These are phyloP conservation scores for Neopestalotiopsis sp. DNA, from an alignment of 2,329 filamentous ascomycete genomes.

Conservation along the genomic window DNA sequence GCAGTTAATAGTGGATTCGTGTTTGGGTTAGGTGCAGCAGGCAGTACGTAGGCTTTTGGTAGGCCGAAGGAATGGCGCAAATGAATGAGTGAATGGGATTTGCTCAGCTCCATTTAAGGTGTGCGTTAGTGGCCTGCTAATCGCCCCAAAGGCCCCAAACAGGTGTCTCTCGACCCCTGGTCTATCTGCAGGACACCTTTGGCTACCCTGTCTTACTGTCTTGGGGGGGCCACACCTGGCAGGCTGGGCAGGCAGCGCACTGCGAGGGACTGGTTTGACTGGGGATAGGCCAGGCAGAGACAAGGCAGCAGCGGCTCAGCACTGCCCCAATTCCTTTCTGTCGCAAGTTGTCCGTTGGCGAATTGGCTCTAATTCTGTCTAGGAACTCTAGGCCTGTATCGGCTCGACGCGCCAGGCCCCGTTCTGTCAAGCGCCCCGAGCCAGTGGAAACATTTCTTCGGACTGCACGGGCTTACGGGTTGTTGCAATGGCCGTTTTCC, in stretches of 20 bases:
- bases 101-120: conserved; percentile 1
- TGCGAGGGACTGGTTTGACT: too few relatives aligned
- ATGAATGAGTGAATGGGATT: background rate
- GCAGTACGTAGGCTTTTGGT: background rate
- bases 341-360: background rate
- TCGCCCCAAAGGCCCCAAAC: background rate
- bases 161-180: background rate
- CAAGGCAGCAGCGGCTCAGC: background rate
- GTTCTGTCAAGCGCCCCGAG: background rate
- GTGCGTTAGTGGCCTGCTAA: background rate
- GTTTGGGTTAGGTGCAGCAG: too few relatives aligned
- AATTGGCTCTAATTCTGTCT: background rate
- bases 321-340: background rate
- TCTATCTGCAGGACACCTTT: background rate
- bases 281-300: too few relatives aligned
- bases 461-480: background rate
- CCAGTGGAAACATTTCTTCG: background rate
- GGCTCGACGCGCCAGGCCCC: background rate
- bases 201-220: background rate
- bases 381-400: background rate
- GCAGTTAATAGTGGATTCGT: background rate
- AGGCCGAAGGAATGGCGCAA: background rate
- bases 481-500: background rate
- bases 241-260: background rate
- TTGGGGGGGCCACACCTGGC: background rate